Base-by-base conservation (phyloP, 148 eudicot genomes). In the Rheum nobile region DNA sequence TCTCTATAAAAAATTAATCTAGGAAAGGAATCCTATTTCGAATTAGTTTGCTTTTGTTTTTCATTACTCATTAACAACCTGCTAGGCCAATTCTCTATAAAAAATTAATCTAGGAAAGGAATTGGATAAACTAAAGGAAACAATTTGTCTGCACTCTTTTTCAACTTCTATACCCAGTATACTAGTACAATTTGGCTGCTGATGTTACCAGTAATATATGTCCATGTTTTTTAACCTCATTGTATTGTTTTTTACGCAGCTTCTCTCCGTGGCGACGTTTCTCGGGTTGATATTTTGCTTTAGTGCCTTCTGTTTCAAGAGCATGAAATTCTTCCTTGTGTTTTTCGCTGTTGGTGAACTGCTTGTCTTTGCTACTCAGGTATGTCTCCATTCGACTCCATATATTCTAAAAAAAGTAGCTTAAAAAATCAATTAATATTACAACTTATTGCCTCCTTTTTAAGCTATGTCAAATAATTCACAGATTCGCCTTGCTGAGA, bases 341-440 rank as follows among this genome's bases (percentile, higher is more conserved):
- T 81, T 95, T 70, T 95, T 95, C 65, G 78, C 96, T 8, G 34
- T 92, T 29, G 99, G 97, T 35, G 92, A 95, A 80, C 82, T 95
- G 28, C 86, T 90, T n/a, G 83, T 95, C 31, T 95, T 95, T 80
- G 91, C 96, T 74, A 90, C 96, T 74, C 99, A 95, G 99, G 97
- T 95, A 88, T 43, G 31, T 46, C 12, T 71, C 22, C 8, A 29
- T 10, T 21, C 13, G 35, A 22, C 4, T 22, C 26, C 42, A 14
- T 70, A 39, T 14, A 39, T 9, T 6, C 35, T 70, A 21, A 19
- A 0, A 63, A 11, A 63, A 28, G 35, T 31, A 34, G 38, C 71
- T 35, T 29, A n/a, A n/a, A n/a, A n/a, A 21, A 69, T 35, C 47
- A 69, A 69, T 37, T 69, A 28, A 31, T 67, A 29, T 6, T 12